A percentile compares a stretch with the other conserved stretches of the same genome.
These are phyloP conservation scores for Zelonia costaricensis DNA, from an alignment of 208 protist species.

Conservation along the genomic window DNA sequence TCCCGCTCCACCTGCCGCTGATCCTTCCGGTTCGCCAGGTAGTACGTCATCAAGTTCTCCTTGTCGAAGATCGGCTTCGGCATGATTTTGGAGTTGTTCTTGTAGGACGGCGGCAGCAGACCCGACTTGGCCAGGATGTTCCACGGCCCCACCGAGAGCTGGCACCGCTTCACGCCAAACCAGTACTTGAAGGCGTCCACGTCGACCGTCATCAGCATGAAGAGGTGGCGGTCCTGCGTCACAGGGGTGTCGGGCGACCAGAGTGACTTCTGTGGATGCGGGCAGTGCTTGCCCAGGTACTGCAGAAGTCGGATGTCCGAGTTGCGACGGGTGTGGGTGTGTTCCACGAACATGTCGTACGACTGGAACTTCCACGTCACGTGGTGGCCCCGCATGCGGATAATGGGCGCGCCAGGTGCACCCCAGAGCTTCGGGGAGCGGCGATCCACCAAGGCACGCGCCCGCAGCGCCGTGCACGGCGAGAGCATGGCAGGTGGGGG, in stretches of 20 bases:
- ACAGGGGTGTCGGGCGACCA: constrained; percentile 93
- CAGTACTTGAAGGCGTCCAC: constrained; percentile 93
- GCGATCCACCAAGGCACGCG: constrained; percentile 62
- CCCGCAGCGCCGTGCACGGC: constrained; percentile 17
- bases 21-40: constrained; percentile 87
- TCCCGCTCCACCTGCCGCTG: constrained; percentile 52
- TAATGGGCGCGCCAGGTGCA: constrained; percentile 83
- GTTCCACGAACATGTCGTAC: constrained; percentile 87
- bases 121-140: constrained; percentile 86
- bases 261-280: constrained; percentile 92
- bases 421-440: constrained; percentile 79
- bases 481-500: constrained; percentile 28
- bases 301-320: constrained; percentile 87
- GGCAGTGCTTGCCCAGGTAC: constrained; percentile 91
- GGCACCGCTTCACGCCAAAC: constrained; percentile 91
- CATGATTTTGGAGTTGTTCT: constrained; percentile 89
- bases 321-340: constrained; percentile 83
- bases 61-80: constrained; percentile 92
- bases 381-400: constrained; percentile 86
- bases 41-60: constrained; percentile 88
- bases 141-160: constrained; percentile 79
- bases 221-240: constrained; percentile 89
- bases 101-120: constrained; percentile 78
- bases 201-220: constrained; percentile 90
- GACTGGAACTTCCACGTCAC: constrained; percentile 90